phyloP scores from a whole-genome alignment of 1,284 basidiomycete species.

The Cronartium ribicola region DNA sequence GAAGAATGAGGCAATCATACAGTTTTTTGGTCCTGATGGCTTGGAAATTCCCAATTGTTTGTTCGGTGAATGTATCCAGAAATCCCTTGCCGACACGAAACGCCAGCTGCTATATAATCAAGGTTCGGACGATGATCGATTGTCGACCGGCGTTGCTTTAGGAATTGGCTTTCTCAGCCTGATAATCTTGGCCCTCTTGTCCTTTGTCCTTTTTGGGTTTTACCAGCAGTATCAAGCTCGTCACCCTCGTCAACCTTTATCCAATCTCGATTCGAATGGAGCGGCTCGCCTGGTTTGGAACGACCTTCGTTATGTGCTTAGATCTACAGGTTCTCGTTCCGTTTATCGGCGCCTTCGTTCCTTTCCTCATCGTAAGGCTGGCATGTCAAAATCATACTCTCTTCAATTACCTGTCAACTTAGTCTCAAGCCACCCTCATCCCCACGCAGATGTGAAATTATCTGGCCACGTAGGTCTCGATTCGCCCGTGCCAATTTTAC shows the following conservation, averaged over 20 bases:
- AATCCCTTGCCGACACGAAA: slow-evolving; percentile 65
- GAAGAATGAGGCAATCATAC: slow-evolving; percentile 63
- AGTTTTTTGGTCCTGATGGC: slow-evolving; percentile 67
- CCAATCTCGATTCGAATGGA: slow-evolving; percentile 65
- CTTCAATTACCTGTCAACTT: background rate
- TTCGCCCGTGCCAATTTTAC: slow-evolving; percentile 17
- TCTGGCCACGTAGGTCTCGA: too few species aligned
- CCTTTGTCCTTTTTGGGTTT: slow-evolving; percentile 62
- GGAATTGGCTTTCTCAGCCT: slow-evolving; percentile 75
- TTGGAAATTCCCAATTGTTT: slow-evolving; percentile 65
- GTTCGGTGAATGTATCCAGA: slow-evolving; percentile 79
- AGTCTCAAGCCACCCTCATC: slow-evolving; percentile 46
- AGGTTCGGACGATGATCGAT: slow-evolving; percentile 50
- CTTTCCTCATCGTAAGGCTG: background rate
- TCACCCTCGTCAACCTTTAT: slow-evolving; percentile 46
- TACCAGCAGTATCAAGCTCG: slow-evolving; percentile 62
- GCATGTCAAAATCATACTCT: background rate
- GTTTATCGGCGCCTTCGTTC: slow-evolving; percentile 1
- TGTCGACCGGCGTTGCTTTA: slow-evolving; percentile 76
- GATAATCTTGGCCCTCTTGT: slow-evolving; percentile 60
- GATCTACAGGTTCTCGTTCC: slow-evolving; percentile 14
- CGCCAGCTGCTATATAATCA: slow-evolving; percentile 37
- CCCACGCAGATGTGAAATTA: slow-evolving; percentile 4
- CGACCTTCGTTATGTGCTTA: background rate
- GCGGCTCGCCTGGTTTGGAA: slow-evolving; percentile 61